Base-by-base conservation (phyloP, 805 yeast species). In the Kodamaea nitidulidarum region DNA sequence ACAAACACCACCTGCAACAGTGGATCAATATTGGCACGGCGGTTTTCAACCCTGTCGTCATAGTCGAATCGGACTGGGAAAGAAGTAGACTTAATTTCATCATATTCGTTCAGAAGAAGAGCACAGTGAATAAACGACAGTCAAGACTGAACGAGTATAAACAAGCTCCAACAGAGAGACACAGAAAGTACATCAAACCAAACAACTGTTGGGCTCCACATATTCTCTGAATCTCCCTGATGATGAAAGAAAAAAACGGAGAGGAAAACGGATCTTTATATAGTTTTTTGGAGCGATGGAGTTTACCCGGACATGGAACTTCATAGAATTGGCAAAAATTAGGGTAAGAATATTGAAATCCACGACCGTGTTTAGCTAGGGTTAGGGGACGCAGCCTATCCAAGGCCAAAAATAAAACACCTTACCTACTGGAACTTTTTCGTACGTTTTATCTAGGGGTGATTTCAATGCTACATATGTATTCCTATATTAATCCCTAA, bases 51-150 rank as follows among this genome's bases (percentile, higher is more conserved):
- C 88, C 74, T 78, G 80, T 84, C 90, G 88, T 83, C 93, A 84
- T 81, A 81, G 90, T 84, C 93, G 90, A 78, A 68, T 79, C 86
- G 75, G 86, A 81, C 86, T 78, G 84, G 88, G 90, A 84, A 84
- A 83, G 90, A 84, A 83, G 88, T 67, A 71, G 62, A 78, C 85
- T 74, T 61, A 65, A 48, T 54, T 54, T 68, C 73, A 66, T 67
- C 74, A 67, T 55, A 48, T 65, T 62, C 65, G 42, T 35, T 28
- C 25, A 20, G 14, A 20, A 20, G 22, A 20, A 20, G 22, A 20
- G 22, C 22, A 25, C 20, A 28, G 30, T 10, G 15, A 29, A 30
- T 25, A 30, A 38, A 32, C 22, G 22, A 6, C 22, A 20, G 22
- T 20, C 22, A 8, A 20, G 8, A 20, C 22, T 20, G 22, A 20